Evolutionary conservation across 2,329 filamentous ascomycete genomes (phyloP).

Genomic region (Chrysosporium queenslandicum): DNA sequence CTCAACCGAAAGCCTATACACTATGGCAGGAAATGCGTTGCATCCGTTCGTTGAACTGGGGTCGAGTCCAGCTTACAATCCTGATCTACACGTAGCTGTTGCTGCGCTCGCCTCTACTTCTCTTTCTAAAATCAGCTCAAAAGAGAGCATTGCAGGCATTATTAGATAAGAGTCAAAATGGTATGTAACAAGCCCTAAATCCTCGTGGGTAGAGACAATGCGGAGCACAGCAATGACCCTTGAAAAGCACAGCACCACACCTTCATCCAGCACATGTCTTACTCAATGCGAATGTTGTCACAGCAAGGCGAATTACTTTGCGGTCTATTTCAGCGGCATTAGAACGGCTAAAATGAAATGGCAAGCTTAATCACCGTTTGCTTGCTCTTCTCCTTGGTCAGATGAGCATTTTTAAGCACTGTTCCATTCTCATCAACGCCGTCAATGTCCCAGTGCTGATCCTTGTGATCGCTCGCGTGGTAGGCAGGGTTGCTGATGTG

Average conservation of each 20-base stretch:
- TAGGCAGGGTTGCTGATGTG: conserved; percentile 10
- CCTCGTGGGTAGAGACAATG: background rate
- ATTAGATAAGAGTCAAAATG: background rate
- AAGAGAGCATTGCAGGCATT: background rate
- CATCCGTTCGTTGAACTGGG: no score
- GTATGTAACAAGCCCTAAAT: background rate
- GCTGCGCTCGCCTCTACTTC: background rate
- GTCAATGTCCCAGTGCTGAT: conserved; percentile 11
- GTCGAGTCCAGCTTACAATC: no score
- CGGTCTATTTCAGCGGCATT: conserved; percentile 10
- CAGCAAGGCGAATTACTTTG: conserved; percentile 7
- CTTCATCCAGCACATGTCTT: background rate
- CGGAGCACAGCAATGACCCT: background rate
- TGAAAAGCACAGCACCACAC: background rate
- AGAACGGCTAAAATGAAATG: conserved; percentile 9
- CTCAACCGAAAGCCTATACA: no score
- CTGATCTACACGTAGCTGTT: background rate
- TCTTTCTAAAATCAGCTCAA: background rate
- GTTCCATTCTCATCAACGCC: conserved; percentile 9
- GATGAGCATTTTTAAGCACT: conserved; percentile 12
- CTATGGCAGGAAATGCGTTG: no score
- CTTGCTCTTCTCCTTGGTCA: conserved; percentile 10
- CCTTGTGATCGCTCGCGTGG: conserved; percentile 10
- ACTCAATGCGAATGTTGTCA: background rate
- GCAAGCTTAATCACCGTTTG: conserved; percentile 9